Evolutionary conservation across 2,329 filamentous ascomycete genomes (phyloP).

Genomic region (Chaetothyriales sp.): DNA sequence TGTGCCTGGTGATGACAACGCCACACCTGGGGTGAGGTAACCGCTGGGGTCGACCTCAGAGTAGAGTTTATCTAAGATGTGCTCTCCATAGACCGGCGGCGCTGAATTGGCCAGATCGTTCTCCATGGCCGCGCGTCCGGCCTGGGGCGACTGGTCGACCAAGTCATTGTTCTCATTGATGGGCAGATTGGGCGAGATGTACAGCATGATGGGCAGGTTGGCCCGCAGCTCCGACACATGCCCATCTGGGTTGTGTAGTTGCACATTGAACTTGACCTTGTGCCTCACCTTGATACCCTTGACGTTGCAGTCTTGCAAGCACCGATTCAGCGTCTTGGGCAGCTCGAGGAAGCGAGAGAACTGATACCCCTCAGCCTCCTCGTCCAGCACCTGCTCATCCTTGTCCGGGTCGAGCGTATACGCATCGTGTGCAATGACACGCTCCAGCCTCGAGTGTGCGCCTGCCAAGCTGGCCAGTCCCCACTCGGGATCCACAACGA

Average conservation of each 20-base stretch:
- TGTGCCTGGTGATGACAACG: conserved; percentile 56
- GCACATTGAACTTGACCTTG: conserved; percentile 80
- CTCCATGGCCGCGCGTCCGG: conserved; percentile 34
- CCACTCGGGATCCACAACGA: conserved; percentile 38
- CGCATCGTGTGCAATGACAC: conserved; percentile 53
- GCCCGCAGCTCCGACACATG: conserved; percentile 75
- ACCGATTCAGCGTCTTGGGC: conserved; percentile 66
- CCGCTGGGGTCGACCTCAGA: conserved; percentile 68
- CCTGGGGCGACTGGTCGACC: conserved; percentile 42
- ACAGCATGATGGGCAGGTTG: conserved; percentile 78
- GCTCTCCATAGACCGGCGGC: conserved; percentile 84
- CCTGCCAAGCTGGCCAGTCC: conserved; percentile 17
- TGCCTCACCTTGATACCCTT: conserved; percentile 84
- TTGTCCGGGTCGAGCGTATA: conserved; percentile 53
- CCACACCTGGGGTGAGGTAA: conserved; percentile 59
- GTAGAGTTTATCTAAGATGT: conserved; percentile 79
- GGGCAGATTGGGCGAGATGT: conserved; percentile 86
- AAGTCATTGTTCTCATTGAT: conserved; percentile 78
- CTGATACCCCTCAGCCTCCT: conserved; percentile 46
- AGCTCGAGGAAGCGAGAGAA: conserved; percentile 49
- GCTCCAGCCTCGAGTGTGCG: conserved; percentile 38
- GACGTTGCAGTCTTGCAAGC: conserved; percentile 77
- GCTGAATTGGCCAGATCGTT: conserved; percentile 50
- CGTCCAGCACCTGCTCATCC: conserved; percentile 37
- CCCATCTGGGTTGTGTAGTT: conserved; percentile 85